These are phyloP conservation scores for Malus hybrid DNA, from an alignment of 331 rosid genomes.

Conservation along the genomic window DNA sequence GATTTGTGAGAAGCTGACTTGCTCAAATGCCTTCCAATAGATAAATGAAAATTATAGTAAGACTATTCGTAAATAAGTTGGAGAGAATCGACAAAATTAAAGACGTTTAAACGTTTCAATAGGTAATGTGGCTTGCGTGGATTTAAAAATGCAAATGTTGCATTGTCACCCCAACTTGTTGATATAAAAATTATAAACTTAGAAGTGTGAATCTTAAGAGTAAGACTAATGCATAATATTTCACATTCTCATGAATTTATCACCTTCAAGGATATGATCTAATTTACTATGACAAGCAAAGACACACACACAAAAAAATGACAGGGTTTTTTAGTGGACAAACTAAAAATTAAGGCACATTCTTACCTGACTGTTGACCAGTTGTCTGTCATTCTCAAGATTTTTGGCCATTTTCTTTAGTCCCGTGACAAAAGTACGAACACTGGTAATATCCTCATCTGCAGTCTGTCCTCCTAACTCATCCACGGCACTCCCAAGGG, in stretches of 20 bases:
- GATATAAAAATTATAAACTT: neutral
- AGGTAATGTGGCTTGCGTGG: no score
- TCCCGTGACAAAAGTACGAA: slow-evolving; percentile 84
- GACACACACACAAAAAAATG: neutral
- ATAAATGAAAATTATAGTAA: neutral
- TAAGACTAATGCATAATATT: neutral
- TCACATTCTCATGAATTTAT: slow-evolving; percentile 4
- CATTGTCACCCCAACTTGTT: neutral
- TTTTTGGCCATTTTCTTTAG: slow-evolving; percentile 79
- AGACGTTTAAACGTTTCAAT: neutral
- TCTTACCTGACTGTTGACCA: slow-evolving; percentile 68
- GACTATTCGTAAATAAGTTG: neutral
- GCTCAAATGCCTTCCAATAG: neutral
- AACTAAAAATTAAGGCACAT: neutral
- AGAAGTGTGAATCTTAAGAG: neutral
- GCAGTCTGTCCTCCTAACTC: slow-evolving; percentile 42
- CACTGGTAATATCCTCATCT: slow-evolving; percentile 70
- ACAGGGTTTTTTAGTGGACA: neutral
- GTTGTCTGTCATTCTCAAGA: slow-evolving; percentile 68
- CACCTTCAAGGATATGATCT: neutral
- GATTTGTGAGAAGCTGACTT: neutral
- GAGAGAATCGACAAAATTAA: no score
- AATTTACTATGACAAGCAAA: neutral
- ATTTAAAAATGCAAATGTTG: neutral
- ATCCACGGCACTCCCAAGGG: slow-evolving; percentile 62